Base-by-base conservation (phyloP, 441 rosid genomes). In the Pelargonium australe region DNA sequence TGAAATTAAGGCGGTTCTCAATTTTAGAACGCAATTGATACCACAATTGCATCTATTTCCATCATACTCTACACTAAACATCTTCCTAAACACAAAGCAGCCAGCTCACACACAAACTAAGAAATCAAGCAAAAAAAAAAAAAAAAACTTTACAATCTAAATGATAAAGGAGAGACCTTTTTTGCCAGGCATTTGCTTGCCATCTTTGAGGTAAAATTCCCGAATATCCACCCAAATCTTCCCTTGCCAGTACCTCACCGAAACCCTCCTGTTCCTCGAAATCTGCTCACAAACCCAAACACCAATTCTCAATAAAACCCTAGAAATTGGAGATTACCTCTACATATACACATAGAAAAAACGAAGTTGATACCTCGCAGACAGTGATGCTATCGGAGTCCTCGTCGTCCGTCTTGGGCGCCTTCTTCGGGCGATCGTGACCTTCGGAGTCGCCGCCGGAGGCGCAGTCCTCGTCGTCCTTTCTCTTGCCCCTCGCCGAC, bases 201-300 rank as follows among this genome's bases (percentile, higher is more conserved):
- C 99, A 58, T 91, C 97, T 72, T 89, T 91, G 79, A 79, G 40
- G 72, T 87, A 94, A 70, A 95, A 91, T 84, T 94, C 99, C 69
- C 97, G 96, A 75, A 95, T 89, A 70, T 95, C 96, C 40, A 95
- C 83, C 85, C 91, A 86, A 20, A 88, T 80, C 72, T 68, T 83
- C 9, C 96, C 97, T 64, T 88, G 83, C 95, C 93, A 94, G 70
- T 80, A 85, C 88, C 96, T 80, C 74, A 94, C 97, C 8, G 90
- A 71, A 41, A 94, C 92, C 77, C 91, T 88, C 82, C 96, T 78
- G 60, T 85, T 94, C 87, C 84, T 91, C 47, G 97, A 88, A 70
- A 94, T 78, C 97, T 93, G 77, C 71, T 72, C 61, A 55, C 49
- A 37, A 55, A 10, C 31, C 25, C 44, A 60, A 60, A 7, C 63